A percentile compares a stretch with the other conserved stretches of the same genome.
phyloP scores from a whole-genome alignment of 2,329 filamentous ascomycete genomes.

The Apiospora rasikravindrae region DNA sequence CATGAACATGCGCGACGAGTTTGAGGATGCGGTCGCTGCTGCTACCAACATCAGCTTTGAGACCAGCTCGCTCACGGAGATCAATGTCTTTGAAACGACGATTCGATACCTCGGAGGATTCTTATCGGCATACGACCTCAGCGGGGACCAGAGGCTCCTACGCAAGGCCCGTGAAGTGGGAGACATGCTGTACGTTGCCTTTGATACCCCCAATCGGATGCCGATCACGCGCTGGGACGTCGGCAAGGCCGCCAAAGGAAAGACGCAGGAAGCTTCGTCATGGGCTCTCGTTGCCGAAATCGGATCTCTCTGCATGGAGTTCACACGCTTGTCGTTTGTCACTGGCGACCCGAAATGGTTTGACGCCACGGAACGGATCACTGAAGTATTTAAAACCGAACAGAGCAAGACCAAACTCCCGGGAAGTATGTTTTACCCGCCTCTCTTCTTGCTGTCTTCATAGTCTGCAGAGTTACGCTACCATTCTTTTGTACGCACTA shows the following conservation, averaged over 20 bases:
- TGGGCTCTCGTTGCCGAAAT: conserved; percentile 36
- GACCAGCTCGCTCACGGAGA: conserved; percentile 33
- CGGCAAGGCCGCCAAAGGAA: conserved; percentile 29
- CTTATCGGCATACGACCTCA: conserved; percentile 44
- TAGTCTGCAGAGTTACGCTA: background rate
- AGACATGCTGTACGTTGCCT: conserved; percentile 43
- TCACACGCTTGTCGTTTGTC: conserved; percentile 38
- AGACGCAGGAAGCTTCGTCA: conserved; percentile 29
- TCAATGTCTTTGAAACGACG: conserved; percentile 46
- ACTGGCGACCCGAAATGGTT: conserved; percentile 40
- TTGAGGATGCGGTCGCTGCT: conserved; percentile 48
- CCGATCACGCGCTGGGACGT: conserved; percentile 37
- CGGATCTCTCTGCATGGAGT: conserved; percentile 39
- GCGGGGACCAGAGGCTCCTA: conserved; percentile 40
- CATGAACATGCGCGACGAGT: conserved; percentile 52
- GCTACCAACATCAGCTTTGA: conserved; percentile 49
- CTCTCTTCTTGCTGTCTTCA: background rate
- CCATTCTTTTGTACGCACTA: background rate
- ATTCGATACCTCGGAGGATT: conserved; percentile 42
- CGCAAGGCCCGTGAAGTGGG: conserved; percentile 47
- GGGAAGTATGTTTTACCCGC: conserved; percentile 38
- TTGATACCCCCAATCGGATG: conserved; percentile 41
- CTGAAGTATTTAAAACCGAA: conserved; percentile 31
- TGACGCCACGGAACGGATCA: conserved; percentile 38
- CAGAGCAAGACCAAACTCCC: conserved; percentile 43